phyloP scores from a whole-genome alignment of 495 filamentous ascomycete genomes.

The Xylaria curta region DNA sequence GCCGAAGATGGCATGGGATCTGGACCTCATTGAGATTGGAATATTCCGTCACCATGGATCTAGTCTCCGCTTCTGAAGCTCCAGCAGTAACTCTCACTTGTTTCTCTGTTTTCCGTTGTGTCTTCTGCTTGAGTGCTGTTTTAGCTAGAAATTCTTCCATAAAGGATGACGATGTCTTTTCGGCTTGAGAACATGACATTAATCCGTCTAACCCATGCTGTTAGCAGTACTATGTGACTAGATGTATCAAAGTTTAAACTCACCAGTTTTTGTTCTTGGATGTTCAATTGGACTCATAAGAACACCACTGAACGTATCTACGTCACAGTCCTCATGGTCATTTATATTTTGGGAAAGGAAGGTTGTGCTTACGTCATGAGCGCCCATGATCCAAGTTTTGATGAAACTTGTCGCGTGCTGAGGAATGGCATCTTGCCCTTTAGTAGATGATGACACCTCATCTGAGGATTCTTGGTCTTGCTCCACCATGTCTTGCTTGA shows the following conservation, averaged over 20 bases:
- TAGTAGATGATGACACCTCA: neutral
- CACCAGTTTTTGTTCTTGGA: conserved; percentile 30
- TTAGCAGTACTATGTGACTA: neutral
- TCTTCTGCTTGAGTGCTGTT: neutral
- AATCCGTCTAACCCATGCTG: neutral
- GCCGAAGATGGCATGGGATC: conserved; percentile 43
- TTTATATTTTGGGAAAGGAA: conserved; percentile 25
- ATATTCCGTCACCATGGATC: neutral
- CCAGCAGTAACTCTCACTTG: neutral
- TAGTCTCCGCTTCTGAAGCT: too few relatives aligned
- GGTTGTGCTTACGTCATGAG: conserved; percentile 20
- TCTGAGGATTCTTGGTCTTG: neutral
- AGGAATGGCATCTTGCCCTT: neutral
- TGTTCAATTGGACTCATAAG: conserved; percentile 37
- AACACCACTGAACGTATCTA: conserved; percentile 41
- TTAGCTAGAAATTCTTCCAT: neutral
- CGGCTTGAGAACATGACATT: neutral
- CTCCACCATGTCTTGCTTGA: neutral
- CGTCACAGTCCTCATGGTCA: conserved; percentile 38
- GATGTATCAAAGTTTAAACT: neutral
- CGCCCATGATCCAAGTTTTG: conserved; percentile 18
- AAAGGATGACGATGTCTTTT: neutral
- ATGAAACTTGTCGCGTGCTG: neutral
- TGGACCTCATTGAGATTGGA: conserved; percentile 33
- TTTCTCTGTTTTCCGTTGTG: neutral